A percentile compares a stretch with the other conserved stretches of the same genome.
These are phyloP conservation scores for Kwoniella pini DNA, from an alignment of 768 basidiomycete genomes.

Conservation along the genomic window DNA sequence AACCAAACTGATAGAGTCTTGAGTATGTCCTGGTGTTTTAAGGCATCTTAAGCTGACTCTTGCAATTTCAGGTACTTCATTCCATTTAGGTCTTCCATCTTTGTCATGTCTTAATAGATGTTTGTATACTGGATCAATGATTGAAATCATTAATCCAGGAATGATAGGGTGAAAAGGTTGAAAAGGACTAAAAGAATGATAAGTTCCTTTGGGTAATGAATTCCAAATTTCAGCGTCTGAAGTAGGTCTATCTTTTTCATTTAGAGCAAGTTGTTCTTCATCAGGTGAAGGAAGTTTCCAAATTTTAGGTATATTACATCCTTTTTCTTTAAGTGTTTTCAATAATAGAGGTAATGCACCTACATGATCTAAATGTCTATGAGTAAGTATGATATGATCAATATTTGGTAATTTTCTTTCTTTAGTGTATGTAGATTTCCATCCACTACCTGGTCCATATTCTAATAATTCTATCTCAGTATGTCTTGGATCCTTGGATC, in stretches of 20 bases:
- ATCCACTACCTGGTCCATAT: constrained; percentile 34
- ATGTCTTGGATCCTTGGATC: constrained; percentile 23
- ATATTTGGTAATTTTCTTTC: constrained; percentile 59
- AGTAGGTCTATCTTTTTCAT: constrained; percentile 33
- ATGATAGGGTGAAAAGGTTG: constrained; percentile 47
- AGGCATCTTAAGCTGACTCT: constrained; percentile 63
- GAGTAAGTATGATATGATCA: constrained; percentile 88
- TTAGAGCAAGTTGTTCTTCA: constrained; percentile 27
- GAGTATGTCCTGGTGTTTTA: constrained; percentile 87
- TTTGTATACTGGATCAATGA: constrained; percentile 44
- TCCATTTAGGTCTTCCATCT: constrained; percentile 45
- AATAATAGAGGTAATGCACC: constrained; percentile 74
- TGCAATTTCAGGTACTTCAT: constrained; percentile 41
- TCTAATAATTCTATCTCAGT: constrained; percentile 25
- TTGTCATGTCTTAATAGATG: constrained; percentile 44
- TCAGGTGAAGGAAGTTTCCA: constrained; percentile 51
- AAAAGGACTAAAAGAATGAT: constrained; percentile 40
- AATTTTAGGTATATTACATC: constrained; percentile 55
- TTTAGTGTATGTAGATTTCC: constrained; percentile 14
- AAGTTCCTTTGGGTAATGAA: constrained; percentile 38
- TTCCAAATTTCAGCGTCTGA: constrained; percentile 37
- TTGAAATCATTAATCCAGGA: constrained; percentile 46
- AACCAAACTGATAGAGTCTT: constrained; percentile 76
- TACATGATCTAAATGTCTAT: constrained; percentile 86
- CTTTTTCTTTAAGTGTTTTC: constrained; percentile 64